phyloP scores from a whole-genome alignment of 2,329 filamentous ascomycete genomes.

The Coleophoma cylindrospora region DNA sequence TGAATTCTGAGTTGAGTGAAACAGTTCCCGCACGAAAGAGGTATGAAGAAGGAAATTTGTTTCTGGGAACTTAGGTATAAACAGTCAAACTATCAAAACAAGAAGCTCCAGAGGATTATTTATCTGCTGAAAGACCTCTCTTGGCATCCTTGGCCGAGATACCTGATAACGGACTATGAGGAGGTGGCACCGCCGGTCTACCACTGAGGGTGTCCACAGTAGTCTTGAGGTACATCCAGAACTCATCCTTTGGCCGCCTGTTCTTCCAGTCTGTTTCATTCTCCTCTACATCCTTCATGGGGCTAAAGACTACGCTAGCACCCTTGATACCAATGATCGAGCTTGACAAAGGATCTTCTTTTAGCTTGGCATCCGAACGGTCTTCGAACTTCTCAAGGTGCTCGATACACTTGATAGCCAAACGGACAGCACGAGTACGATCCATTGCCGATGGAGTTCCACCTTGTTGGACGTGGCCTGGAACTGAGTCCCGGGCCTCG shows the following conservation, averaged over 20 bases:
- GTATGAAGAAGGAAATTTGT: too few relatives aligned
- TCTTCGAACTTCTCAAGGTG: slow-evolving; percentile 77
- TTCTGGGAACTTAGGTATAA: too few relatives aligned
- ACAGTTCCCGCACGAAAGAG: too few relatives aligned
- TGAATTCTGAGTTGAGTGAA: too few relatives aligned
- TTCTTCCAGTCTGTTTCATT: slow-evolving; percentile 91
- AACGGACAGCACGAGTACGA: slow-evolving; percentile 81
- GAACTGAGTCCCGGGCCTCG: slow-evolving; percentile 85
- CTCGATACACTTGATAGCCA: slow-evolving; percentile 92
- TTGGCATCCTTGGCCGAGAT: slow-evolving; percentile 56
- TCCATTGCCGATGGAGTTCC: slow-evolving; percentile 95
- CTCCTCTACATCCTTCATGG: slow-evolving; percentile 76
- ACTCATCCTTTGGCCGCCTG: slow-evolving; percentile 75
- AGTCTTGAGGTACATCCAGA: slow-evolving; percentile 77
- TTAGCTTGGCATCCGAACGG: slow-evolving; percentile 61
- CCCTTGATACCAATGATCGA: slow-evolving; percentile 90
- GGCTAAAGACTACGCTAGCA: slow-evolving; percentile 80
- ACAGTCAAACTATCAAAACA: too few relatives aligned
- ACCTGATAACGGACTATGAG: slow-evolving; percentile 45
- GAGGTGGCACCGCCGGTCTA: slow-evolving; percentile 43
- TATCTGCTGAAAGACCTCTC: slow-evolving; percentile 37
- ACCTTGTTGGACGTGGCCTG: slow-evolving; percentile 91
- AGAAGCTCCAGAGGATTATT: too few relatives aligned
- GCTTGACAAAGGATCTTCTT: slow-evolving; percentile 66
- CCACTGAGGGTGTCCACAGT: slow-evolving; percentile 83